Percentiles rank a stretch among this genome's conserved stretches.
These are phyloP conservation scores for Rosa chinensis DNA, from an alignment of 306 rosid genomes.

Conservation along the genomic window DNA sequence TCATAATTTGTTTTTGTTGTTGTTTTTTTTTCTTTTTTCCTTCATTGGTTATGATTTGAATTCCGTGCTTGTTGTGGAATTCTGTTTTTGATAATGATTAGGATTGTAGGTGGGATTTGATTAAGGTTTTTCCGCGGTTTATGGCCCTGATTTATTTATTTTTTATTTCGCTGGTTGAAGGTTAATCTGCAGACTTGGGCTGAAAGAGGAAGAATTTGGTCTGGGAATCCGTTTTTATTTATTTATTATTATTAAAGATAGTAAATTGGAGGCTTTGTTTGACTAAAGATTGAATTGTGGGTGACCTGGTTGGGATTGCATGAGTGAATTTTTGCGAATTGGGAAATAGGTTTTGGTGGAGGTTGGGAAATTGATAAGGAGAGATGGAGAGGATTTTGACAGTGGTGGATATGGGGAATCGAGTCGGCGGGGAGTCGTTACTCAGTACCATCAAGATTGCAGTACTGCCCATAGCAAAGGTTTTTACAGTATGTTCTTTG, in stretches of 20 bases:
- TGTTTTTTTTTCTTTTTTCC: background rate
- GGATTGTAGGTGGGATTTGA: background rate
- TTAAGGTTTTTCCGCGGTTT: too few relatives aligned
- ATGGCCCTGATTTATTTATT: background rate
- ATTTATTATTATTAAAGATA: too few relatives aligned
- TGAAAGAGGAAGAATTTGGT: background rate
- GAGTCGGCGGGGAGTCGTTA: slow-evolving; percentile 61
- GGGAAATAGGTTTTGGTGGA: background rate
- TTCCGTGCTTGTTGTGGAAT: background rate
- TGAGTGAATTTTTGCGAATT: background rate
- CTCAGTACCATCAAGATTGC: slow-evolving; percentile 77
- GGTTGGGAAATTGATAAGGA: background rate
- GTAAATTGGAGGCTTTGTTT: too few relatives aligned
- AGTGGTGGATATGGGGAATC: slow-evolving; percentile 24
- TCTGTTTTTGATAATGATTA: background rate
- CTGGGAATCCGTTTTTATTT: background rate
- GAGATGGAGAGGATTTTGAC: slow-evolving; percentile 45
- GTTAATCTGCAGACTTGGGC: background rate
- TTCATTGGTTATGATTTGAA: background rate
- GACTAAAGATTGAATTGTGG: too few relatives aligned
- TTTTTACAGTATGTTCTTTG: slow-evolving; percentile 78
- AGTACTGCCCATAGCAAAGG: slow-evolving; percentile 86
- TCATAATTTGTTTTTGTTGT: background rate
- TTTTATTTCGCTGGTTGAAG: background rate
- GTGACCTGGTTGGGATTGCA: background rate